Evolutionary conservation across 345 rosid species (phyloP).

Genomic region (Citrus australasica): DNA sequence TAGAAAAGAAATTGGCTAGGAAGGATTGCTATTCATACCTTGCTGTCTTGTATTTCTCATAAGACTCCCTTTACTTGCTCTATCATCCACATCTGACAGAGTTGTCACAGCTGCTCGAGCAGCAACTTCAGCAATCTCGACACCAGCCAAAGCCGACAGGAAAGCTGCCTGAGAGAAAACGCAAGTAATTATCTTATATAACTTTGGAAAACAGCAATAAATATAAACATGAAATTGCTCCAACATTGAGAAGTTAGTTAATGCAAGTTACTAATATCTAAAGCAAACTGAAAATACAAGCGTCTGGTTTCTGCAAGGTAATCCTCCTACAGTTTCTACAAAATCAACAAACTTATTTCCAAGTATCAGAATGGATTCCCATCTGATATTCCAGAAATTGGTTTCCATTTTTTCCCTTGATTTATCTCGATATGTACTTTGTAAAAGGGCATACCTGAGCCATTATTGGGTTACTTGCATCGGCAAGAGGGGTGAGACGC

Average conservation of each 20-base stretch:
- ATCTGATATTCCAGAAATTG: not conserved
- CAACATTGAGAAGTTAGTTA: not conserved
- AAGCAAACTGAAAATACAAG: not conserved
- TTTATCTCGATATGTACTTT: not conserved
- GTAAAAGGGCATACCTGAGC: slow-evolving; percentile 57
- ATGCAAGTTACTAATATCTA: not conserved
- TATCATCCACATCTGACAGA: slow-evolving; percentile 42
- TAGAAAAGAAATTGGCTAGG: not conserved
- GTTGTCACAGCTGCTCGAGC: slow-evolving; percentile 69
- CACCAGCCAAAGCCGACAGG: slow-evolving; percentile 83
- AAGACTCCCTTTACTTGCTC: slow-evolving; percentile 27
- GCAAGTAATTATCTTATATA: not conserved
- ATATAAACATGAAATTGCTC: not conserved
- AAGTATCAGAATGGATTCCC: not conserved
- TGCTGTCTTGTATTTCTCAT: slow-evolving; percentile 29
- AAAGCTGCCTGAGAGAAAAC: slow-evolving; percentile 72
- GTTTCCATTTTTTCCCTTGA: not conserved
- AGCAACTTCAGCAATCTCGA: slow-evolving; percentile 77
- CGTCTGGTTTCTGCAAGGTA: not conserved
- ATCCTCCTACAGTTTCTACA: not conserved
- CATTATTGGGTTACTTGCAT: slow-evolving; percentile 99
- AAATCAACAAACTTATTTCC: not conserved
- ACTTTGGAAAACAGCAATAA: not conserved
- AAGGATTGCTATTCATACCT: slow-evolving; percentile 29
- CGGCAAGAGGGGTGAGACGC: slow-evolving; percentile 78